Conservation (phyloP, 192 early-diverging fungal genomes). For the Mortierella antarctica region DNA sequence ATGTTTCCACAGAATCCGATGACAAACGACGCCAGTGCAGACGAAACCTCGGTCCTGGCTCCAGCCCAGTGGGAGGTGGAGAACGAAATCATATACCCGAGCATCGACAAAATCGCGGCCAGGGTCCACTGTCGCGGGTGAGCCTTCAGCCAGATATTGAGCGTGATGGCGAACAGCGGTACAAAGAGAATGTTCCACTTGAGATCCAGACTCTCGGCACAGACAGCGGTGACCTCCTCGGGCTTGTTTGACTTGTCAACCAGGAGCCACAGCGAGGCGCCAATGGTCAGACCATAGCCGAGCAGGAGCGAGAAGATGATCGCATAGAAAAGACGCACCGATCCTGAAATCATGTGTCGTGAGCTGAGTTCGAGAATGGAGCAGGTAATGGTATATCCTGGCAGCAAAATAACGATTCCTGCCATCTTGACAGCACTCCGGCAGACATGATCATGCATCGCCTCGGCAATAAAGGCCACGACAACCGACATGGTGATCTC, state of each 20-base stretch:
- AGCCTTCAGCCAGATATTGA: conserved; percentile 58
- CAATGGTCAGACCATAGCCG: conserved; percentile 81
- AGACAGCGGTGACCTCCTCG: conserved; percentile 14
- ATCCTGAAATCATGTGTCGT: conserved; percentile 89
- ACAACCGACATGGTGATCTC: conserved; percentile 63
- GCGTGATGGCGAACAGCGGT: conserved; percentile 60
- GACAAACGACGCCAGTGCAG: conserved; percentile 78
- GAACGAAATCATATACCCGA: conserved; percentile 76
- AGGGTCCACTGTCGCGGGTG: conserved; percentile 74
- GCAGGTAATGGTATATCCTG: conserved; percentile 85
- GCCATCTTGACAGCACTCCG: conserved; percentile 63
- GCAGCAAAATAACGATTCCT: conserved; percentile 73
- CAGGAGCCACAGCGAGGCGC: conserved; percentile 62
- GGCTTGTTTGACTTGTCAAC: conserved; percentile 53
- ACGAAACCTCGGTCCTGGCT: conserved; percentile 66
- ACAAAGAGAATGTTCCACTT: conserved; percentile 64
- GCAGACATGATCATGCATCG: conserved; percentile 69
- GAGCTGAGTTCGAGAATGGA: conserved; percentile 91
- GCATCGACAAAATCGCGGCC: conserved; percentile 73
- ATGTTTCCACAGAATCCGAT: conserved; percentile 86
- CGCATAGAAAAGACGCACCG: conserved; percentile 85
- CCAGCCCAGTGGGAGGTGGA: conserved; percentile 63
- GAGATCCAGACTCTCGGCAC: conserved; percentile 25
- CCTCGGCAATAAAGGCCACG: conserved; percentile 60
- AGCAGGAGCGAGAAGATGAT: conserved; percentile 83